phyloP scores from a whole-genome alignment of 345 rosid genomes.

The Barbarea vulgaris region DNA sequence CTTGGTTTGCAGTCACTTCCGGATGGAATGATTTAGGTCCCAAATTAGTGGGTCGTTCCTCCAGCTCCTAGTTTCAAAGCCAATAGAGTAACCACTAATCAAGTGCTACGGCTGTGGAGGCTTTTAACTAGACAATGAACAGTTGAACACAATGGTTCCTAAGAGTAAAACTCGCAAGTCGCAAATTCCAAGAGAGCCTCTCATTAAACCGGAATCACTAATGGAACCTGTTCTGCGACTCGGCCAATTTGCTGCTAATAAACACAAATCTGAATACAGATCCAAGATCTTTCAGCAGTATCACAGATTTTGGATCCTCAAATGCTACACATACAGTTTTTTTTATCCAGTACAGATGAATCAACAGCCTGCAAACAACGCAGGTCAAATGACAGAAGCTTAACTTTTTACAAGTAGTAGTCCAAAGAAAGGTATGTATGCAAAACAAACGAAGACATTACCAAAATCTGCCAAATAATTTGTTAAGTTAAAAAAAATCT shows the following conservation, averaged over 20 bases:
- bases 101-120: no score
- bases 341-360: conserved; percentile 42
- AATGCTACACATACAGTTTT: conserved; percentile 38
- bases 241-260: conserved; percentile 38
- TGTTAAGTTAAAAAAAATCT: not conserved
- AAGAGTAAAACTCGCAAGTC: not conserved
- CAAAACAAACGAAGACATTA: not conserved
- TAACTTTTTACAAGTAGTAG: conserved; percentile 15
- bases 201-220: not conserved
- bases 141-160: not conserved
- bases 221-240: conserved; percentile 46
- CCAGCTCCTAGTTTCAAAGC: no score
- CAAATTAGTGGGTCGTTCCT: no score
- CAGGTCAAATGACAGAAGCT: conserved; percentile 40
- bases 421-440: conserved; percentile 38
- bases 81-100: no score
- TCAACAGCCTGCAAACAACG: conserved; percentile 35
- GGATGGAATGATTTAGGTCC: no score
- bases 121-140: not conserved
- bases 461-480: not conserved
- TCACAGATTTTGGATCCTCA: conserved; percentile 43
- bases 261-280: conserved; percentile 38
- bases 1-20: no score
- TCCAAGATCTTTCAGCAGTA: conserved; percentile 39
- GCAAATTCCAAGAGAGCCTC: not conserved